Percentiles rank a stretch among this genome's conserved stretches.
Evolutionary conservation across 306 rosid genomes (phyloP).

Genomic region (Geum urbanum): DNA sequence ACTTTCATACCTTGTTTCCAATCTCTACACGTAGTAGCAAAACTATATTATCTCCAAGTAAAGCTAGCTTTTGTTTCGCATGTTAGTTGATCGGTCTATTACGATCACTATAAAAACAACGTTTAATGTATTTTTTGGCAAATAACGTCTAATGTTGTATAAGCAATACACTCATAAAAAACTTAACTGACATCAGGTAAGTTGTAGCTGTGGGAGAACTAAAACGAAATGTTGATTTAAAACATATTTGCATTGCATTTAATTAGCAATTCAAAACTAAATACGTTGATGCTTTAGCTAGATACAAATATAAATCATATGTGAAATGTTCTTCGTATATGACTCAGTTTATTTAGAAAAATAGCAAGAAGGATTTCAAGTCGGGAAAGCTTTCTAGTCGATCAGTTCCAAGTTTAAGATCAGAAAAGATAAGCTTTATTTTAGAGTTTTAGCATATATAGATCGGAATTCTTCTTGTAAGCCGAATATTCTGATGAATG

Average conservation of each 20-base stretch:
- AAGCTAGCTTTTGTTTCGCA: neutral
- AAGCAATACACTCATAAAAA: neutral
- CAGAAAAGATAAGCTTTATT: too few relatives aligned
- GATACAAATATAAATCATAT: neutral
- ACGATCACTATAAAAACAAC: neutral
- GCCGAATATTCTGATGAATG: conserved; percentile 77
- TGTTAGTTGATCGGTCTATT: neutral
- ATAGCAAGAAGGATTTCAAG: neutral
- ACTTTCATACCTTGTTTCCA: conserved; percentile 60
- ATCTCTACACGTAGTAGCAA: conserved; percentile 42
- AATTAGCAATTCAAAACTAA: neutral
- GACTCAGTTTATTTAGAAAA: neutral
- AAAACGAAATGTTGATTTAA: neutral
- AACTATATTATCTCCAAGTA: neutral
- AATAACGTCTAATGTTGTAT: neutral
- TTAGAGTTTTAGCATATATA: neutral
- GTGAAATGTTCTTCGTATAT: neutral
- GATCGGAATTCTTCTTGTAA: neutral
- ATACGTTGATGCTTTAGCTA: neutral
- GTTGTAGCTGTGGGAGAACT: too few relatives aligned
- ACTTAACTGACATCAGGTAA: too few relatives aligned
- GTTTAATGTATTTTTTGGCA: too few relatives aligned
- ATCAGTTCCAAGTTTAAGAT: too few relatives aligned
- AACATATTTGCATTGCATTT: neutral
- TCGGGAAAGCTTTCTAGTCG: neutral